These are phyloP conservation scores for Nakazawaea ishiwadae DNA, from an alignment of 805 yeast genomes.

Conservation along the genomic window DNA sequence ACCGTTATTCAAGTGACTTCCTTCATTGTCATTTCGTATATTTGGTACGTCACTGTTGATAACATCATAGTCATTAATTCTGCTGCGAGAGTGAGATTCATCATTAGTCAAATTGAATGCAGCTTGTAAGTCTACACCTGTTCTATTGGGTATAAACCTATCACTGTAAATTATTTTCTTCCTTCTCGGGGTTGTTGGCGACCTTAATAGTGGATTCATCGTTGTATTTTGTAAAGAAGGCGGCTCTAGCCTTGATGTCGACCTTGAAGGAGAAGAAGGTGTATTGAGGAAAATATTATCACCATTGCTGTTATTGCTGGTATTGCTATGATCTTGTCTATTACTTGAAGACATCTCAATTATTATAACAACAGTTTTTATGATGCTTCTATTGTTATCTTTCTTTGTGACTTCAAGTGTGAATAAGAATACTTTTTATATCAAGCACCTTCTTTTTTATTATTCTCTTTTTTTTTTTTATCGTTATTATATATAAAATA, in stretches of 20 bases:
- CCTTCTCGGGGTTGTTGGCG: conserved; percentile 46
- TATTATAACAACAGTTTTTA: too few relatives aligned
- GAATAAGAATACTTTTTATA: too few relatives aligned
- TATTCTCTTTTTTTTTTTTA: neutral
- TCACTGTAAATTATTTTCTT: conserved; percentile 64
- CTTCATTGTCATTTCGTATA: conserved; percentile 13
- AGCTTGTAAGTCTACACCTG: conserved; percentile 83
- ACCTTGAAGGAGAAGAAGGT: conserved; percentile 12
- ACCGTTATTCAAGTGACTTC: conserved; percentile 17
- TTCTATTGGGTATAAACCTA: conserved; percentile 81
- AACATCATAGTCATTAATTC: conserved; percentile 9
- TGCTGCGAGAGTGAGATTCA: conserved; percentile 28
- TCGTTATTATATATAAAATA: neutral
- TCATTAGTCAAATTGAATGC: conserved; percentile 60
- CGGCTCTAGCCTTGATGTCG: conserved; percentile 9
- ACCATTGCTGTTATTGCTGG: neutral
- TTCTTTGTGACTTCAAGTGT: too few relatives aligned
- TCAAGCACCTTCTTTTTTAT: neutral
- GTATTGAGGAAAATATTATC: conserved; percentile 5
- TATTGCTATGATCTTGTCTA: neutral
- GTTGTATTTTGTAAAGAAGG: conserved; percentile 7
- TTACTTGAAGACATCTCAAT: conserved; percentile 1
- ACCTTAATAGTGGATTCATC: conserved; percentile 19
- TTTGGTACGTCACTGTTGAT: conserved; percentile 11
- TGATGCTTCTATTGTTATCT: too few relatives aligned